Evolutionary conservation across 2,329 filamentous ascomycete species (phyloP).

Genomic region (Beauveria brongniartii): DNA sequence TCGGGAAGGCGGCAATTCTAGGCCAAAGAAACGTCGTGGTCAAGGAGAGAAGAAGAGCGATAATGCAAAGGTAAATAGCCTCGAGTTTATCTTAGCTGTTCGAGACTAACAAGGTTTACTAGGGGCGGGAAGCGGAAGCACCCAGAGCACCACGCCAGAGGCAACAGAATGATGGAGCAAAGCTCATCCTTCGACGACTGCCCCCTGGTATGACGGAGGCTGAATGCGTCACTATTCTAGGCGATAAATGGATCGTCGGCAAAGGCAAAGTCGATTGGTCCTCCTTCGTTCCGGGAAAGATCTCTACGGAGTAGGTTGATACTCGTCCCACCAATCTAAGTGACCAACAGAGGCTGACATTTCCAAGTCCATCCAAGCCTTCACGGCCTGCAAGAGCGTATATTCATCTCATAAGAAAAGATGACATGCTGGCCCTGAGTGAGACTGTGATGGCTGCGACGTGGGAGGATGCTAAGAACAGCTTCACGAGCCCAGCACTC

Average conservation of each 20-base stretch:
- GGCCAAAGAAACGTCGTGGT: conserved; percentile 20
- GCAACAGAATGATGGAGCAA: conserved; percentile 57
- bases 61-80: conserved; percentile 19
- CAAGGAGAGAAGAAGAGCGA: conserved; percentile 22
- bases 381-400: conserved; percentile 76
- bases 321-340: not conserved
- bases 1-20: conserved; percentile 15
- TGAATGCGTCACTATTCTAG: conserved; percentile 67
- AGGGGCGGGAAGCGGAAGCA: conserved; percentile 18
- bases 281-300: conserved; percentile 57
- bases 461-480: conserved; percentile 78
- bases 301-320: conserved; percentile 68
- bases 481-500: conserved; percentile 61
- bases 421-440: conserved; percentile 58
- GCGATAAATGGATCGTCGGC: conserved; percentile 74
- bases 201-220: conserved; percentile 75
- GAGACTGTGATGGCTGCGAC: conserved; percentile 59
- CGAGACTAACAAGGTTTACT: not conserved
- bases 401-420: conserved; percentile 67
- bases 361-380: conserved; percentile 66
- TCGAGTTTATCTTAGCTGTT: not conserved
- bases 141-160: conserved; percentile 39
- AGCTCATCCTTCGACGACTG: conserved; percentile 75
- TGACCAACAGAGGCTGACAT: not conserved
- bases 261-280: conserved; percentile 80